Percentiles rank a stretch among this genome's conserved stretches.
phyloP scores from a whole-genome alignment of 768 basidiomycete species.

The Lentinula edodes region DNA sequence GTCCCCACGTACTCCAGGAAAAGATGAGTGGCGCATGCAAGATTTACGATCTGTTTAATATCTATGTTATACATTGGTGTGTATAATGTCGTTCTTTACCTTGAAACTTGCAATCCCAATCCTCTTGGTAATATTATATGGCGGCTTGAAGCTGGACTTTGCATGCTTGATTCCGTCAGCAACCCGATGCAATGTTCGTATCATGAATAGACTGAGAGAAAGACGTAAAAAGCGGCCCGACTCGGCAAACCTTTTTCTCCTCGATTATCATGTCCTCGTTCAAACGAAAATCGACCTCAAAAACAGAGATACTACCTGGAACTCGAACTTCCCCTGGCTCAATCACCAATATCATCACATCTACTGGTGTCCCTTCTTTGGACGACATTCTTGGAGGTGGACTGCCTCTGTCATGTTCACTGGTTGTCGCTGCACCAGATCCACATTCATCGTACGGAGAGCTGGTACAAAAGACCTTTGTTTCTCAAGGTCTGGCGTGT shows the following conservation, averaged over 20 bases:
- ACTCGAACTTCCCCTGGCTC: constrained; percentile 57
- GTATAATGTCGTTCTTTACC: not conserved
- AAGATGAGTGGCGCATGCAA: constrained; percentile 54
- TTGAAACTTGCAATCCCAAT: constrained; percentile 1
- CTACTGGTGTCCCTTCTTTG: constrained; percentile 87
- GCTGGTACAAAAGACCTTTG: constrained; percentile 81
- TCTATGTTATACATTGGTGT: not conserved
- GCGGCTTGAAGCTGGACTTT: not conserved
- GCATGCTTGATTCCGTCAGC: not conserved
- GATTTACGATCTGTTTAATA: constrained; percentile 42
- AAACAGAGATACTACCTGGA: constrained; percentile 39
- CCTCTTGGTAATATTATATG: not conserved
- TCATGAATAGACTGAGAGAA: not conserved
- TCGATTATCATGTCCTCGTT: constrained; percentile 63
- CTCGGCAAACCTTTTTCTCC: not conserved
- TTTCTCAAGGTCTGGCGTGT: constrained; percentile 78
- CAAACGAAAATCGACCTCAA: constrained; percentile 56
- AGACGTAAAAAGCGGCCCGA: not conserved
- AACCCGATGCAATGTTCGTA: not conserved
- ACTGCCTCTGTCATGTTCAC: constrained; percentile 72
- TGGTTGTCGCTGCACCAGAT: constrained; percentile 80
- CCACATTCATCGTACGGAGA: constrained; percentile 80
- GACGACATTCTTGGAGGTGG: constrained; percentile 96
- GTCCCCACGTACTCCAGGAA: constrained; percentile 57
- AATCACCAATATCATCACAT: constrained; percentile 52